Percentiles rank a stretch among this genome's conserved stretches.
Conservation (phyloP, 345 rosid genomes). For the Lepidium didymum region DNA sequence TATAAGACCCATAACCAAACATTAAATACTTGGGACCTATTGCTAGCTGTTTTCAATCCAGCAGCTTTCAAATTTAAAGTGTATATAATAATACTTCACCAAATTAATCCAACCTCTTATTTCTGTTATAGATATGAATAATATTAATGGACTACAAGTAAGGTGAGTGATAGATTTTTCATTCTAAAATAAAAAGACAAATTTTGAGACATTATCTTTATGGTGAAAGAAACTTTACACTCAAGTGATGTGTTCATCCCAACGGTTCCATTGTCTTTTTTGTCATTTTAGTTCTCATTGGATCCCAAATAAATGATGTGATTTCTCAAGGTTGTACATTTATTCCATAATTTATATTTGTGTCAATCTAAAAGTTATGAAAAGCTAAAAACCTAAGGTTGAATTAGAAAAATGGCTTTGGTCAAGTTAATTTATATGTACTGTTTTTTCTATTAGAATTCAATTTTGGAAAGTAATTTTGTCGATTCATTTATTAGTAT, state of each 20-base stretch:
- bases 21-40: slow-evolving; percentile 15
- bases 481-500: too few species aligned
- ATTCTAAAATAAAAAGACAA: background rate
- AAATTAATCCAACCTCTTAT: background rate
- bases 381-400: too few species aligned
- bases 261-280: background rate
- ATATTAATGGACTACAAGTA: background rate
- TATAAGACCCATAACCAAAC: slow-evolving; percentile 10
- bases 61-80: slow-evolving; percentile 4
- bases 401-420: too few species aligned
- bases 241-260: background rate
- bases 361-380: too few species aligned
- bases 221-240: background rate
- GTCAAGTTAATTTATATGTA: too few species aligned
- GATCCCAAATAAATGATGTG: background rate
- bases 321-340: background rate
- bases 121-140: background rate
- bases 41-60: slow-evolving; percentile 18
- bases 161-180: background rate
- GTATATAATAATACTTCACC: background rate
- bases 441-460: too few species aligned
- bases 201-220: background rate
- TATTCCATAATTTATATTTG: too few species aligned
- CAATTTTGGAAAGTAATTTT: too few species aligned
- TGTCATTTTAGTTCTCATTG: background rate